Evolutionary conservation across 768 basidiomycete genomes (phyloP), one percentile per base, ranked within the genome.

Genomic region (Naganishia kalamii): DNA sequence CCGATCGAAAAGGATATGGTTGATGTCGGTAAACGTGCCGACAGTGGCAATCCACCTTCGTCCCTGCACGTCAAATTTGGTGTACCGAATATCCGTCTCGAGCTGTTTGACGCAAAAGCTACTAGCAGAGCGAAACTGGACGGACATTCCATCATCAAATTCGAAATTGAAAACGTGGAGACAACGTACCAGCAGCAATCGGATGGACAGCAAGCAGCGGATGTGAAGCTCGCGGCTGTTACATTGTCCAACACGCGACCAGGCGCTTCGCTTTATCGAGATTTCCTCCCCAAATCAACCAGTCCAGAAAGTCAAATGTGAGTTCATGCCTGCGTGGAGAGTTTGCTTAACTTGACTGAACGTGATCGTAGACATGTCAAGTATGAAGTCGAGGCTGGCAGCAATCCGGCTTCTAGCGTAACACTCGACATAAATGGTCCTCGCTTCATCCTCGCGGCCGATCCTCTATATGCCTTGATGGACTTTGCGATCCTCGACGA

Each of bases 391-490:
- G 83, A 90, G 12, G 86, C 87, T 17, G 85, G 85, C 0, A 46
- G 74, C 10, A 80, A 82, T 57, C 74, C 79, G 23, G 81, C 85
- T 40, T 81, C 89, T 3, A 81, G 91, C n/a, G 87, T 86, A 6
- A 83, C 98, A 63, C 80, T 94, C 35, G 91, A 90, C 0, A 82
- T 99, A 30, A 96, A 99, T 72, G 91, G 90, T 23, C 96, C 96
- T 5, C 85, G 88, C 73, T 82, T 98, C 70, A 88, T 98, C 65
- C 89, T 99, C 72, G 87, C 94, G 1, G 82, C 94, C 21, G 91
- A 97, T 67, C 94, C 92, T 1, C 82, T 98, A 57, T 88, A 93
- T 70, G 87, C 89, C 0, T 80, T 99, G n/a, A 79, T 92, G 32
- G 85, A 87, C 54, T 98, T 96, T 79, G 89, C 92, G 71, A 82